phyloP scores from a whole-genome alignment of 495 filamentous ascomycete genomes.

The Aspergillus egyptiacus region DNA sequence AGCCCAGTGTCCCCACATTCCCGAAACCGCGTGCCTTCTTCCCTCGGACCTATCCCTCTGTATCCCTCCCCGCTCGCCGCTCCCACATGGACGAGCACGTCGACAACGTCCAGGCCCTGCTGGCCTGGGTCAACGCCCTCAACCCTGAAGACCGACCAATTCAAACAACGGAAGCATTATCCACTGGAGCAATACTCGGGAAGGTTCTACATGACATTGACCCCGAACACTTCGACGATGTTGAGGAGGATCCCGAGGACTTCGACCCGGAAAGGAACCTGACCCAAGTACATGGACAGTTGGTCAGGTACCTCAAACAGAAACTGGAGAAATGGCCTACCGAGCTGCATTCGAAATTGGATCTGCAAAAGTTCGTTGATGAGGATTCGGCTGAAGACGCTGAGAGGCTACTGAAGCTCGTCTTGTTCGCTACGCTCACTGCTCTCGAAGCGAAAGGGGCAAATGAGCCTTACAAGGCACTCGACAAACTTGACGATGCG shows the following conservation, averaged over 20 bases:
- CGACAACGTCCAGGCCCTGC: slow-evolving; percentile 45
- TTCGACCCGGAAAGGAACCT: slow-evolving; percentile 64
- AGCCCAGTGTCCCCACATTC: too few species aligned
- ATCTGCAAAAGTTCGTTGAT: slow-evolving; percentile 56
- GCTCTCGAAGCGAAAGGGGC: slow-evolving; percentile 38
- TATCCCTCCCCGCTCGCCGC: slow-evolving; percentile 1
- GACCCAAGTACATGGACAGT: slow-evolving; percentile 60
- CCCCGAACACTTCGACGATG: slow-evolving; percentile 59
- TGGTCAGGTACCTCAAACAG: slow-evolving; percentile 60
- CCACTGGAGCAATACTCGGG: slow-evolving; percentile 70
- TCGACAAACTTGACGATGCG: slow-evolving; percentile 51
- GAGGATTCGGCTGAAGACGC: slow-evolving; percentile 35
- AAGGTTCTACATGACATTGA: slow-evolving; percentile 62
- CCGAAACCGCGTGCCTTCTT: slow-evolving; percentile 8
- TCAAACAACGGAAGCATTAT: slow-evolving; percentile 55
- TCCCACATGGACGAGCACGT: slow-evolving; percentile 41
- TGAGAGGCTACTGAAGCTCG: slow-evolving; percentile 56
- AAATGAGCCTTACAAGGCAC: slow-evolving; percentile 34
- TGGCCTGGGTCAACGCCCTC: slow-evolving; percentile 57
- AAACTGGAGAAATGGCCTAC: slow-evolving; percentile 47
- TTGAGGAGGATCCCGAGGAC: slow-evolving; percentile 50
- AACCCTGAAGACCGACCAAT: slow-evolving; percentile 38
- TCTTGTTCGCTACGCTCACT: slow-evolving; percentile 57
- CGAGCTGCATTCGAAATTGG: slow-evolving; percentile 45
- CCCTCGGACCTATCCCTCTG: slow-evolving; percentile 1